Evolutionary conservation across 768 basidiomycete genomes (phyloP).

Genomic region (Suillus hirtellus): DNA sequence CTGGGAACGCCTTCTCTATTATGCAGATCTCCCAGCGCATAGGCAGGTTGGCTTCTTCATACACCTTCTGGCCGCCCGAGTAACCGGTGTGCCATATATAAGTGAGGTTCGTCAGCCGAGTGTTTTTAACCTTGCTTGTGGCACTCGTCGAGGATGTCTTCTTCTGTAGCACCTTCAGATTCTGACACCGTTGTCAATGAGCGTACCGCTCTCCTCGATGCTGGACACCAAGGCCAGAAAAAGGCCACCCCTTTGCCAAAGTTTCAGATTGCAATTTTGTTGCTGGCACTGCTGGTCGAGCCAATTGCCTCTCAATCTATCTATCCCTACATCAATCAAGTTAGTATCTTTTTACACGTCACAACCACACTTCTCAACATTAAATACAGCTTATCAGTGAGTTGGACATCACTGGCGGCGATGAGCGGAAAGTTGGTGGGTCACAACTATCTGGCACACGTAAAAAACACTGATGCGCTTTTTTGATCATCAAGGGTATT

Average conservation of each 20-base stretch:
- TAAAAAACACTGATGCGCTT: background rate
- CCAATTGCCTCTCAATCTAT: slow-evolving; percentile 49
- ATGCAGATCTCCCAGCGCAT: background rate
- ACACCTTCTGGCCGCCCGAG: background rate
- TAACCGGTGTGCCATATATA: background rate
- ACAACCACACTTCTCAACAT: no score
- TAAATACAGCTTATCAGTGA: slow-evolving; percentile 34
- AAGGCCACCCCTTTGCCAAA: slow-evolving; percentile 44
- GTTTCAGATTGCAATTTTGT: slow-evolving; percentile 43
- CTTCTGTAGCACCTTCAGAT: slow-evolving; percentile 12
- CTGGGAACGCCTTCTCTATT: background rate
- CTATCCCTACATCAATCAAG: slow-evolving; percentile 53
- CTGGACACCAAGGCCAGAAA: slow-evolving; percentile 18
- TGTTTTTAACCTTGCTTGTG: background rate
- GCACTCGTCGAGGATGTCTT: background rate
- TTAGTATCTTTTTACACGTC: slow-evolving; percentile 6
- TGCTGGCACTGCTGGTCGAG: slow-evolving; percentile 47
- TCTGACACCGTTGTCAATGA: slow-evolving; percentile 21
- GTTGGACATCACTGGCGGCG: slow-evolving; percentile 27
- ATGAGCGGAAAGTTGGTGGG: slow-evolving; percentile 35
- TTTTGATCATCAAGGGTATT: slow-evolving; percentile 36
- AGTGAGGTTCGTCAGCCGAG: background rate
- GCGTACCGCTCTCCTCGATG: slow-evolving; percentile 21
- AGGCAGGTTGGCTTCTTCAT: background rate
- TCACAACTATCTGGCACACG: slow-evolving; percentile 27